phyloP scores from a whole-genome alignment of 2,329 filamentous ascomycete genomes.

The Sclerotinia glacialis region DNA sequence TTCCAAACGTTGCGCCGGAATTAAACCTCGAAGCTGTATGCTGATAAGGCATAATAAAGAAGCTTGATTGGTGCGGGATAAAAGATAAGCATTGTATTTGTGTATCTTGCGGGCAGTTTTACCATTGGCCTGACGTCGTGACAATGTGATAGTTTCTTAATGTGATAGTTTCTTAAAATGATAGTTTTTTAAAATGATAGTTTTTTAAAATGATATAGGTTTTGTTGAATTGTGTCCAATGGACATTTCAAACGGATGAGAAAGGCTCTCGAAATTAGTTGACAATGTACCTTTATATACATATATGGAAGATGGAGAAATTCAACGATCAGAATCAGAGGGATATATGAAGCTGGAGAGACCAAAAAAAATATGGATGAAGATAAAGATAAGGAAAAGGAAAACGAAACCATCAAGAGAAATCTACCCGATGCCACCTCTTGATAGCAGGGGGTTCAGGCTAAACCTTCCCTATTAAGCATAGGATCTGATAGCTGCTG shows the following conservation, averaged over 20 bases:
- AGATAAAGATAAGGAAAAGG: neutral
- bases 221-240: neutral
- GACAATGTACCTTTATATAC: neutral
- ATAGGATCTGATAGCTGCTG: conserved; percentile 17
- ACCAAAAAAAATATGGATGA: neutral
- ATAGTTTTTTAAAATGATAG: too few relatives aligned
- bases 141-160: neutral
- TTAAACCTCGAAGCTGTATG: neutral
- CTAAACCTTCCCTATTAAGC: conserved; percentile 19
- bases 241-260: neutral
- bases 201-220: neutral
- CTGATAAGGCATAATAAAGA: conserved; percentile 4
- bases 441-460: conserved; percentile 14
- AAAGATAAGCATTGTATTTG: conserved; percentile 2
- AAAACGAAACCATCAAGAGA: neutral
- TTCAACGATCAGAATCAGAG: neutral
- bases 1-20: neutral
- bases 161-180: neutral
- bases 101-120: conserved; percentile 4
- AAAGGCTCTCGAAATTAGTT: neutral
- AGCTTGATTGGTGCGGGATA: conserved; percentile 1
- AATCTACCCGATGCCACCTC: conserved; percentile 7
- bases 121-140: neutral
- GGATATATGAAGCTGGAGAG: too few relatives aligned
- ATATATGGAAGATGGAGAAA: neutral